phyloP scores from a whole-genome alignment of 2,329 filamentous ascomycete genomes.

The Neophaeococcomyces mojaviensis region DNA sequence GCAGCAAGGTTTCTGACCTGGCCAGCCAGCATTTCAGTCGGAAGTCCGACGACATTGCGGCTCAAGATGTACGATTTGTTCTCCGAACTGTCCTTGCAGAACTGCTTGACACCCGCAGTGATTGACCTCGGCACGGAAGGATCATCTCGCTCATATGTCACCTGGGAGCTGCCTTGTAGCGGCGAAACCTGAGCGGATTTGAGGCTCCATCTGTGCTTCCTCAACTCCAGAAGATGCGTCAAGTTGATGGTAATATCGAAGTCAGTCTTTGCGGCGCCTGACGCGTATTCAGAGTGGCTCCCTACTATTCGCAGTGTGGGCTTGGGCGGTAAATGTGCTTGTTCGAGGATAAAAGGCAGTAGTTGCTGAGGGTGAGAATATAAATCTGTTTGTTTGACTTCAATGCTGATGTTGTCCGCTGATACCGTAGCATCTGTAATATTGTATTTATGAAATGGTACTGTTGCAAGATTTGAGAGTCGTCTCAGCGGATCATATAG shows the following conservation, averaged over 20 bases:
- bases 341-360: conserved; percentile 23
- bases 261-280: conserved; percentile 15
- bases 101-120: conserved; percentile 21
- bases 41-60: conserved; percentile 13
- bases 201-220: conserved; percentile 5
- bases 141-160: conserved; percentile 10
- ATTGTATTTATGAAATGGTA: conserved; percentile 25
- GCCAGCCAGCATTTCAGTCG: conserved; percentile 20
- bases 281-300: conserved; percentile 10
- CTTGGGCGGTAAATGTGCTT: conserved; percentile 26
- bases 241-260: conserved; percentile 26
- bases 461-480: conserved; percentile 16
- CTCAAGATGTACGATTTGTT: conserved; percentile 17
- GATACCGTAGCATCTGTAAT: conserved; percentile 23
- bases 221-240: conserved; percentile 21
- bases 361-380: conserved; percentile 21
- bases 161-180: conserved; percentile 15
- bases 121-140: conserved; percentile 14
- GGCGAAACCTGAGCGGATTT: conserved; percentile 13
- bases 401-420: conserved; percentile 22
- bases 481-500: conserved; percentile 13
- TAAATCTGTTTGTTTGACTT: conserved; percentile 22
- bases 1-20: conserved; percentile 24
- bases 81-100: conserved; percentile 21
- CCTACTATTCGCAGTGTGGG: conserved; percentile 25